A percentile compares a stretch with the other conserved stretches of the same genome.
Evolutionary conservation across 306 rosid genomes (phyloP).

Genomic region (Cucumis sativus): DNA sequence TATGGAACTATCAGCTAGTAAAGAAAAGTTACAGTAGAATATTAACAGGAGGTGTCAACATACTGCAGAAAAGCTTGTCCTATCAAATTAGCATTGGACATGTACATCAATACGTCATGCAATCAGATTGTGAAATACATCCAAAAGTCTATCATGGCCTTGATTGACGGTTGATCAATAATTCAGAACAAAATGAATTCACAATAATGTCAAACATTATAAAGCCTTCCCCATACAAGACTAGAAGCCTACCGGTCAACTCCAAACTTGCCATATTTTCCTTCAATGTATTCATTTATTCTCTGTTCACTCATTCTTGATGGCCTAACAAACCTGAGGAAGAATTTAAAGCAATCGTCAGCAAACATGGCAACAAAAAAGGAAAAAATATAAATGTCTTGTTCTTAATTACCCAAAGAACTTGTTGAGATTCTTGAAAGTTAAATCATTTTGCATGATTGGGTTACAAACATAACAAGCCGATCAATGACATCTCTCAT

Average conservation of each 20-base stretch:
- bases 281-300: constrained; percentile 72
- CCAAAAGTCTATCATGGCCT: neutral
- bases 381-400: neutral
- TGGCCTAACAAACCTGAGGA: constrained; percentile 83
- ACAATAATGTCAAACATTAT: constrained; percentile 10
- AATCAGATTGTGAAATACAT: neutral
- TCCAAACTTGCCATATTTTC: constrained; percentile 87
- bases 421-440: neutral
- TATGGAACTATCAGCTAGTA: neutral
- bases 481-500: neutral
- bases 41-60: neutral
- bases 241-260: constrained; percentile 57
- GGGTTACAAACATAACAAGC: neutral
- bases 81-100: neutral
- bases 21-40: neutral
- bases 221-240: neutral
- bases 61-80: neutral
- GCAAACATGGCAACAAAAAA: neutral
- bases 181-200: neutral
- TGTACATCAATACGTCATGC: neutral
- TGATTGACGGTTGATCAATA: neutral
- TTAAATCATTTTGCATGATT: neutral
- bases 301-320: constrained; percentile 51
- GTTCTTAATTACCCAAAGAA: neutral
- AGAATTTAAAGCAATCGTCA: constrained; percentile 10